Evolutionary conservation across 352 stramenopile species (phyloP), one percentile per base, ranked within the genome.

Genomic region (Globisporangium sylvaticum): DNA sequence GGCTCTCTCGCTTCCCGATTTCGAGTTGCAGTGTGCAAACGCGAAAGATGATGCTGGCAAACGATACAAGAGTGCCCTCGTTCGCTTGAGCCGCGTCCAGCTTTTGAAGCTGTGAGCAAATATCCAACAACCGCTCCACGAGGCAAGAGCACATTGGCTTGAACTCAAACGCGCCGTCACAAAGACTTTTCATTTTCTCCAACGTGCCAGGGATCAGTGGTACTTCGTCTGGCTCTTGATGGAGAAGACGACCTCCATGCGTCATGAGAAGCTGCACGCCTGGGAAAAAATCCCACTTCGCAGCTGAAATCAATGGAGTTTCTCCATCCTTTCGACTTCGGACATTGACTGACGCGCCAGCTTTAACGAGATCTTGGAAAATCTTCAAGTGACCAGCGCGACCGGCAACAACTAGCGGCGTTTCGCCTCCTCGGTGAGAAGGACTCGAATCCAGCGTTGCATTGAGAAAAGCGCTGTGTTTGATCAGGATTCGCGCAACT

Each of bases 261-360:
- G 46, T 27, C 8, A 54, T 25, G 46, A 54, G 46, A 54, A 54
- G 46, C 46, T 54, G 46, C 20, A 54, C 46, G 9, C 46, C 46
- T 27, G 46, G 7, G 9, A 27, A 54, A 20, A 27, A 27, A 25
- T 27, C 9, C 46, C 46, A 54, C 4, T 7, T 27, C 9, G 46
- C 46, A 54, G 46, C 46, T 25, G 46, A 54, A n/a, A 54, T 54
- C 46, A 54, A 54, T n/a, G 46, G 46, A 25, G 46, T 54, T 25
- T 54, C 46, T 15, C 9, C 46, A 27, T 54, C 46, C n/a, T 24
- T 25, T 18, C 20, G 20, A 14, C 46, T 54, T 54, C 8, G 46
- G 15, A 54, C n/a, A 25, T 54, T 54, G 20, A 54, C 46, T 54
- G 46, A 25, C n/a, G 46, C 46, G n/a, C n/a, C 20, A 54, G 46